A percentile compares a stretch with the other conserved stretches of the same genome.
Conservation (phyloP, 139 green algal genomes). For the Marvania coccoides region DNA sequence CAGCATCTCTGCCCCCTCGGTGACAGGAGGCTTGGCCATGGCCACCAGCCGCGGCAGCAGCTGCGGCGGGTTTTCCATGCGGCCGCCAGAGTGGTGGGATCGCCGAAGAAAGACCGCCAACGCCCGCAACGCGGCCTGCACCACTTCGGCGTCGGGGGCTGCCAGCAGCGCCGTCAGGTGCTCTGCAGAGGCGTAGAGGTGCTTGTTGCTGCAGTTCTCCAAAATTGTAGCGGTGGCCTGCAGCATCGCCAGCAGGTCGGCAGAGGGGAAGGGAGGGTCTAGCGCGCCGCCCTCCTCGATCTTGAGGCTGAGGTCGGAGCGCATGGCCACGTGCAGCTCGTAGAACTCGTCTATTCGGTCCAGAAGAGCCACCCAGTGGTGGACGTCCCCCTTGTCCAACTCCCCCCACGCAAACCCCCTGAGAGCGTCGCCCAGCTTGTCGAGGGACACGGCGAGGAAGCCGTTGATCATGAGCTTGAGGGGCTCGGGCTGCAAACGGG, state of each 20-base stretch:
- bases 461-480: no score
- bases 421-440: no score
- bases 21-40: background rate
- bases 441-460: no score
- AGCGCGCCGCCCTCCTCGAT: background rate
- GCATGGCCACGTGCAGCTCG: conserved; percentile 46
- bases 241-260: conserved; percentile 56
- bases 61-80: conserved; percentile 23
- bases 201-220: conserved; percentile 89
- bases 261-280: conserved; percentile 47
- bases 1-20: background rate
- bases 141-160: conserved; percentile 48
- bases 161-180: conserved; percentile 69
- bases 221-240: conserved; percentile 62
- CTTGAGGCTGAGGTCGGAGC: conserved; percentile 57
- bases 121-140: conserved; percentile 53
- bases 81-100: conserved; percentile 54
- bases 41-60: no score
- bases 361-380: conserved; percentile 81
- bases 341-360: conserved; percentile 81
- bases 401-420: no score
- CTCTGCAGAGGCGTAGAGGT: conserved; percentile 79
- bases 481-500: no score
- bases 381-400: conserved; percentile 91
- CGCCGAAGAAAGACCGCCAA: conserved; percentile 60